phyloP scores from a whole-genome alignment of 2,329 filamentous ascomycete genomes.

The Alternaria arbusti region DNA sequence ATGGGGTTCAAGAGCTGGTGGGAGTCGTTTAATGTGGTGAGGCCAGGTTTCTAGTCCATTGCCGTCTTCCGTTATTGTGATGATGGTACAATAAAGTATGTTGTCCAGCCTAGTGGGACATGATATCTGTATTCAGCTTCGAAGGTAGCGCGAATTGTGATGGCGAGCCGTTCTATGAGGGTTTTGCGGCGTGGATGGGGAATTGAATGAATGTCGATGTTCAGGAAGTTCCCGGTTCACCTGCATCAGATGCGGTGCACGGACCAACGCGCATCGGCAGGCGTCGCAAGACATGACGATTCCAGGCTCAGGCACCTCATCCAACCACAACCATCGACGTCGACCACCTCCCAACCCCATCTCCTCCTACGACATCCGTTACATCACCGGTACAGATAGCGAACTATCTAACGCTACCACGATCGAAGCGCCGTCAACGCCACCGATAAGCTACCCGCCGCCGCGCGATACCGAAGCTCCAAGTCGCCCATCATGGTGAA shows the following conservation, averaged over 20 bases:
- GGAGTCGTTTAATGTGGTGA: not conserved
- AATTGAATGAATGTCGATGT: not conserved
- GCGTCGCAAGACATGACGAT: constrained; percentile 23
- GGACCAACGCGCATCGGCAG: constrained; percentile 2
- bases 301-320: constrained; percentile 10
- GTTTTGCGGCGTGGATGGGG: not conserved
- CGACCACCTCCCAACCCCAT: not conserved
- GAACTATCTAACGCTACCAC: not conserved
- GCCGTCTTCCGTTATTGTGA: not conserved
- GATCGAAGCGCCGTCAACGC: constrained; percentile 14
- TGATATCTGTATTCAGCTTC: not conserved
- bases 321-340: constrained; percentile 10
- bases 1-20: not conserved
- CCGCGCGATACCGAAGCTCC: constrained; percentile 9
- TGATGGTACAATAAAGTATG: not conserved
- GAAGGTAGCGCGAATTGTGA: not conserved
- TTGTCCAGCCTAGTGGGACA: not conserved
- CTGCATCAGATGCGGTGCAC: constrained; percentile 1
- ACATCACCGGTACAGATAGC: not conserved
- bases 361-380: not conserved
- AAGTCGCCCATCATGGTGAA: constrained; percentile 78
- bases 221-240: not conserved
- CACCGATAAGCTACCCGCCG: constrained; percentile 20
- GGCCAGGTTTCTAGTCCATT: not conserved
- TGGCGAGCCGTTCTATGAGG: not conserved